Evolutionary conservation across 768 basidiomycete species (phyloP).

Genomic region (Neoboletus brunneissimus): DNA sequence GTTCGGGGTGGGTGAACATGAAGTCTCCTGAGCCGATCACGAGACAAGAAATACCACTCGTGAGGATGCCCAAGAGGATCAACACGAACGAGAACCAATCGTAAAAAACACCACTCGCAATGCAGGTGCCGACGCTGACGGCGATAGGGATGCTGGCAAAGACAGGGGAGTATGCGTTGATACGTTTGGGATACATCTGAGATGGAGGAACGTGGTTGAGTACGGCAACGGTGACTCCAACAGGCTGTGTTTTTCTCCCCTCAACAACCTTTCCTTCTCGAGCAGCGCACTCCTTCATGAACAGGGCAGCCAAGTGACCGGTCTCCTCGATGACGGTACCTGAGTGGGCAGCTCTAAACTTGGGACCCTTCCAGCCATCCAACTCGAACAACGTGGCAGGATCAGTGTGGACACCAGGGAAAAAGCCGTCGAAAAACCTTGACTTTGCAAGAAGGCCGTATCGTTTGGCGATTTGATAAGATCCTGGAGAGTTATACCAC

Average conservation of each 20-base stretch:
- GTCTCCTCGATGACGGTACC: slow-evolving; percentile 32
- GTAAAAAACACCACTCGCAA: slow-evolving; percentile 24
- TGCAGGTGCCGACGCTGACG: slow-evolving; percentile 28
- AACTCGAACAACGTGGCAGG: slow-evolving; percentile 33
- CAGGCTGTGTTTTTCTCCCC: slow-evolving; percentile 24
- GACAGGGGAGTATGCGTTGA: slow-evolving; percentile 19
- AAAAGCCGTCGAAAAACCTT: slow-evolving; percentile 34
- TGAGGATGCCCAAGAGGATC: slow-evolving; percentile 35
- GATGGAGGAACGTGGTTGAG: slow-evolving; percentile 23
- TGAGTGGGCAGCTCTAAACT: slow-evolving; percentile 32
- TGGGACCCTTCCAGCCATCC: slow-evolving; percentile 31
- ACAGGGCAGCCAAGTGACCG: slow-evolving; percentile 31
- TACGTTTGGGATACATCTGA: slow-evolving; percentile 17
- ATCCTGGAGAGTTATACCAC: slow-evolving; percentile 40
- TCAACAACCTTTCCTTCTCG: slow-evolving; percentile 13
- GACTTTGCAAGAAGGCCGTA: slow-evolving; percentile 34
- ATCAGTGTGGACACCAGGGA: slow-evolving; percentile 33
- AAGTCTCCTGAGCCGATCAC: slow-evolving; percentile 35
- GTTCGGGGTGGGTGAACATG: slow-evolving; percentile 25
- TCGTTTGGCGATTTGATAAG: slow-evolving; percentile 34
- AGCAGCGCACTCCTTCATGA: slow-evolving; percentile 24
- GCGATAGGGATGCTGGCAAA: slow-evolving; percentile 33
- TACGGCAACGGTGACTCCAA: slow-evolving; percentile 29
- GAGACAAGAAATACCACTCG: slow-evolving; percentile 32
- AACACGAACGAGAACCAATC: slow-evolving; percentile 36